Base-by-base conservation (phyloP, 306 rosid genomes). In the Fragaria nilgerrensis region DNA sequence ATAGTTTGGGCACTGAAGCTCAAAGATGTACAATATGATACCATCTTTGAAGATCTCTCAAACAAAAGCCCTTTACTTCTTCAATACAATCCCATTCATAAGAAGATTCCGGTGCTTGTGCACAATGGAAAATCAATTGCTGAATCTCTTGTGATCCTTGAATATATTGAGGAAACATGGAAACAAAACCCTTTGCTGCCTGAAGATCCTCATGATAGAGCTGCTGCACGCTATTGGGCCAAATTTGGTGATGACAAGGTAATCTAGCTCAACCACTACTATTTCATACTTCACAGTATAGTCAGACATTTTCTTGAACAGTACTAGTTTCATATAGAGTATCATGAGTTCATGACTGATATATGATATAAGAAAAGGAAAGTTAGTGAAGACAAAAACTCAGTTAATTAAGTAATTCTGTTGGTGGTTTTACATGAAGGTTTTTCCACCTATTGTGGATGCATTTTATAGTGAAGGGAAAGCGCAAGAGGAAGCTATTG, bases 61-160 rank as follows among this genome's bases (percentile, higher is more conserved):
- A 71, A 74, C 82, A 80, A 85, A 78, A 85, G 89, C 78, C 10
- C 80, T 29, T 22, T 76, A 43, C 86, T 85, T 77, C 68, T 85
- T 16, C 67, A 77, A 55, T 75, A 69, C 37, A 85, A 83, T 67
- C 86, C 83, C 0, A 36, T 80, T 49, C 75, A 70, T 49, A 58
- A 76, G 48, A 79, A 72, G 45, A 68, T 83, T 56, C 81, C 81
- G 1, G 86, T 83, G 78, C 84, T 79, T 41, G 52, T 83, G 64
- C 86, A 83, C 34, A 65, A 70, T n/a, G 83, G 81, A 66, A 83
- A 79, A 5, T 20, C 84, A 29, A 47, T 79, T n/a, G 75, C 70
- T 7, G 86, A 83, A 62, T 79, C 84, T 0, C 32, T 83, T 11
- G 78, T 83, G 19, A 32, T 83, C 37, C 83, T 83, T n/a, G 83